Percentiles rank a stretch among this genome's conserved stretches.
Evolutionary conservation across 371 early-diverging fungal genomes (phyloP).

Genomic region (Syncephalastrum sp.): DNA sequence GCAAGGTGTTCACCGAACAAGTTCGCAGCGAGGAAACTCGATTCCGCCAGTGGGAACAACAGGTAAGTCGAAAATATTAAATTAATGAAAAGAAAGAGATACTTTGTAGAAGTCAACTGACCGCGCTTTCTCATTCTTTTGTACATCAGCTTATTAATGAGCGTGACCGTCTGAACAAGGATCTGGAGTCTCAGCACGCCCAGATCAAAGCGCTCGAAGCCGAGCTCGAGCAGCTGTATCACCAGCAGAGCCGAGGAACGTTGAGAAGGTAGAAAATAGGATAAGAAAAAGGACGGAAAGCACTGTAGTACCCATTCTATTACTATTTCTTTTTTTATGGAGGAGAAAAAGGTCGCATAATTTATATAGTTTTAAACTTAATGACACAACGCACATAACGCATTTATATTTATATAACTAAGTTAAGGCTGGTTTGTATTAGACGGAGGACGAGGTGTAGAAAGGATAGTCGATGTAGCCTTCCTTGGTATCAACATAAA

Average conservation of each 20-base stretch:
- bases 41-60: constrained; percentile 97
- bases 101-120: not conserved
- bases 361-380: no score
- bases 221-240: constrained; percentile 70
- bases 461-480: no score
- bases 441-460: no score
- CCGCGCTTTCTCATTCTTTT: not conserved
- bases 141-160: constrained; percentile 80
- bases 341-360: no score
- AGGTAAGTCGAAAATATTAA: constrained; percentile 42
- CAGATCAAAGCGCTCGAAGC: constrained; percentile 85
- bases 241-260: constrained; percentile 26
- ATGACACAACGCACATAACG: no score
- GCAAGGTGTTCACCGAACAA: constrained; percentile 92
- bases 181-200: constrained; percentile 90
- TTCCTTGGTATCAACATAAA: no score
- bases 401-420: no score
- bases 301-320: no score
- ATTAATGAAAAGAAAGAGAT: not conserved
- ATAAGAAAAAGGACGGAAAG: no score
- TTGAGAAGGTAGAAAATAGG: no score
- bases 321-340: no score
- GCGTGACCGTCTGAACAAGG: constrained; percentile 93
- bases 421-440: no score
- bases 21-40: constrained; percentile 90